Evolutionary conservation across 2,329 filamentous ascomycete species (phyloP).

Genomic region (Diaporthe vaccinii): DNA sequence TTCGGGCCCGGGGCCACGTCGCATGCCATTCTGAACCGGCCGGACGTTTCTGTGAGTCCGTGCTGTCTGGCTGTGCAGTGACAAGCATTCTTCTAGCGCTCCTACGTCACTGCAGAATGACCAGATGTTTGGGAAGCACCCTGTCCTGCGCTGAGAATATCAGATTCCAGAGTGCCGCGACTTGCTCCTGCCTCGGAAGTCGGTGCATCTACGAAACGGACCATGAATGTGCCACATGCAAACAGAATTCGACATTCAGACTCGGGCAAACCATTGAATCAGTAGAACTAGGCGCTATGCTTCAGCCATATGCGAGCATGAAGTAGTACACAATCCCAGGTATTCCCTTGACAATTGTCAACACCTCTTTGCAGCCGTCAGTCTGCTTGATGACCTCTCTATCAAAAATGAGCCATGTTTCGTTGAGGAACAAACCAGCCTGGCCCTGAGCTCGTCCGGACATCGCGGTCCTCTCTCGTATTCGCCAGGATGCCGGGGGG

Average conservation of each 20-base stretch:
- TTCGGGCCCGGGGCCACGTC: neutral
- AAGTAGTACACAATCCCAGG: neutral
- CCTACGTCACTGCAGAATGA: conserved; percentile 12
- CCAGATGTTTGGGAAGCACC: neutral
- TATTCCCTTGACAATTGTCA: neutral
- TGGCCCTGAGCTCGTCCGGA: conserved; percentile 67
- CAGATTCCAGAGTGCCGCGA: neutral
- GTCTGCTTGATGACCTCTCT: conserved; percentile 64
- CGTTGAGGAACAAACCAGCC: conserved; percentile 68
- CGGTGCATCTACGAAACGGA: neutral
- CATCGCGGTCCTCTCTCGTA: conserved; percentile 64
- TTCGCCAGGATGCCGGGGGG: conserved; percentile 48
- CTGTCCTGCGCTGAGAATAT: neutral
- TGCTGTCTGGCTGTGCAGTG: conserved; percentile 3
- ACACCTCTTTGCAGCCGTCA: conserved; percentile 61
- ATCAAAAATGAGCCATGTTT: conserved; percentile 74
- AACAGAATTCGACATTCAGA: neutral
- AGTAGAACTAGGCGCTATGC: neutral
- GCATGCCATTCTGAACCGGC: neutral
- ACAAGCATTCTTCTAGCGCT: neutral
- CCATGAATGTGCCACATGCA: neutral
- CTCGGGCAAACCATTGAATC: too few relatives aligned
- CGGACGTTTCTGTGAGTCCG: conserved; percentile 13
- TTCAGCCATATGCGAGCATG: neutral
- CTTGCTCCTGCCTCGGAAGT: neutral